Conservation (phyloP, 2,329 filamentous ascomycete genomes). For the Penicillium sp. region DNA sequence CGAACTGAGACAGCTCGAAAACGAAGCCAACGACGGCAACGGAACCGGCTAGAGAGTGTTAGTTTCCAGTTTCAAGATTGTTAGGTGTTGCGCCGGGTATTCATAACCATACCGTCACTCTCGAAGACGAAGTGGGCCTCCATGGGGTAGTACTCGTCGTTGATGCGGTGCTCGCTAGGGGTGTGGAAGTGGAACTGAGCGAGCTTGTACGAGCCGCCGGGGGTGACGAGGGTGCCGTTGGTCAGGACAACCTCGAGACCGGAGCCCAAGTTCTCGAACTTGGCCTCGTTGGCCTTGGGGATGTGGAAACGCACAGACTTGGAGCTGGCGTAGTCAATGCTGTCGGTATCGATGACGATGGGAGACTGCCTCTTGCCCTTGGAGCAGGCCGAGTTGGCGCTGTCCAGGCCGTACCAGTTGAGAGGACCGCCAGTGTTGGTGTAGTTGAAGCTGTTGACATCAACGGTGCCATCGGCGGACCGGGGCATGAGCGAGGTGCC, state of each 20-base stretch:
- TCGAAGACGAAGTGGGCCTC: conserved; percentile 66
- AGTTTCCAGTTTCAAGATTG: neutral
- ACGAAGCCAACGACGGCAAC: conserved; percentile 49
- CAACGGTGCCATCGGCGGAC: conserved; percentile 14
- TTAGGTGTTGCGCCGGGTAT: conserved; percentile 10
- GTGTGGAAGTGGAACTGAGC: conserved; percentile 66
- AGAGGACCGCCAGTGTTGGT: conserved; percentile 50
- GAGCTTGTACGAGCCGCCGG: conserved; percentile 48
- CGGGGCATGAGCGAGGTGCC: conserved; percentile 19
- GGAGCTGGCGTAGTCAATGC: conserved; percentile 21
- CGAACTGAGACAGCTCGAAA: conserved; percentile 46
- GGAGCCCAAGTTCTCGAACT: conserved; percentile 53
- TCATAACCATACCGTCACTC: conserved; percentile 47
- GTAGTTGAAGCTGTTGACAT: conserved; percentile 18
- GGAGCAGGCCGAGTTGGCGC: conserved; percentile 53
- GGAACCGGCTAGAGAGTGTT: conserved; percentile 12
- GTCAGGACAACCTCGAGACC: conserved; percentile 58
- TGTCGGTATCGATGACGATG: conserved; percentile 53
- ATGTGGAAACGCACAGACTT: conserved; percentile 28
- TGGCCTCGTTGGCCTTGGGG: conserved; percentile 21
- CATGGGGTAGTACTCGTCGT: conserved; percentile 54
- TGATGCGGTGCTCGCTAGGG: conserved; percentile 62
- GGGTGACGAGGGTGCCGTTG: conserved; percentile 53
- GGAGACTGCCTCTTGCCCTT: conserved; percentile 59
- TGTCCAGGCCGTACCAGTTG: conserved; percentile 56